These are phyloP conservation scores for Cercospora janseana DNA, from an alignment of 2,329 filamentous ascomycete genomes.

Conservation along the genomic window DNA sequence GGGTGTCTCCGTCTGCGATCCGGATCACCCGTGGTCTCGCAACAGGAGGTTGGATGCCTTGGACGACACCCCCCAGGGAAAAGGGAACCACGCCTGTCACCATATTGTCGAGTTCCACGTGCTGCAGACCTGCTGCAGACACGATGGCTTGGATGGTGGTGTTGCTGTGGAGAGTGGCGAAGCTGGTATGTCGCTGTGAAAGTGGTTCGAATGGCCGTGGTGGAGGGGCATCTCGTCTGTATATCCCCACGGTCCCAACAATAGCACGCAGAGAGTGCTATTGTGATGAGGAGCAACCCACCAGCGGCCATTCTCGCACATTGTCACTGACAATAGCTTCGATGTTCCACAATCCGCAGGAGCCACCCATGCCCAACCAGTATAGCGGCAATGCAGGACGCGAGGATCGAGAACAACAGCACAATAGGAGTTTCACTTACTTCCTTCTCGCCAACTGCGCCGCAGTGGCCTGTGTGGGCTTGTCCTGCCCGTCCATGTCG, in stretches of 20 bases:
- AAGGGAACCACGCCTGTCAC: neutral
- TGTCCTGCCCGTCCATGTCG: slow-evolving; percentile 26
- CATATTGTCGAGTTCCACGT: neutral
- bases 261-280: slow-evolving; percentile 11
- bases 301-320: slow-evolving; percentile 3
- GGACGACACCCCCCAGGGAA: neutral
- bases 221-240: neutral
- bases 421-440: slow-evolving; percentile 31
- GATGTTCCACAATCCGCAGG: neutral
- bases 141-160: neutral
- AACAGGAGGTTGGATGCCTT: neutral
- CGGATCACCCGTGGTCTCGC: neutral
- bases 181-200: neutral
- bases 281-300: slow-evolving; percentile 6
- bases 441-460: slow-evolving; percentile 39
- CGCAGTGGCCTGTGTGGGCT: slow-evolving; percentile 35
- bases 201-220: neutral
- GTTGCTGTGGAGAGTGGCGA: neutral
- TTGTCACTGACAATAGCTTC: slow-evolving; percentile 14
- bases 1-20: neutral
- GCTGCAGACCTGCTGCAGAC: neutral
- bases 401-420: slow-evolving; percentile 5
- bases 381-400: neutral
- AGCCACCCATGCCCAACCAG: neutral
- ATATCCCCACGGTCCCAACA: neutral